phyloP scores from a whole-genome alignment of 768 basidiomycete genomes.

The Kwoniella sp. region DNA sequence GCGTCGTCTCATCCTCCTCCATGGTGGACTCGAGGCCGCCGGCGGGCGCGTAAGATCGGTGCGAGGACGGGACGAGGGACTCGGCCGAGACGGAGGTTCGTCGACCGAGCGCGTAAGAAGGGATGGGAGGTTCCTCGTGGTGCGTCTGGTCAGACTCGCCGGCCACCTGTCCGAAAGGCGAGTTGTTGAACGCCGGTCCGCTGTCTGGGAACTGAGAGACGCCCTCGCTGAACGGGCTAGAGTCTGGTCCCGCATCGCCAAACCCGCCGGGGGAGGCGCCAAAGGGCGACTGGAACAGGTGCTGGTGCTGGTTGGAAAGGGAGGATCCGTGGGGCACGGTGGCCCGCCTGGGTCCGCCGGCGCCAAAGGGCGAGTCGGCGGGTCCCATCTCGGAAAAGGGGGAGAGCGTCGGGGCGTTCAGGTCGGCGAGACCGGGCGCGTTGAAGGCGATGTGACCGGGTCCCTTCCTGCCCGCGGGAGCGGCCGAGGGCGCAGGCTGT shows the following conservation, averaged over 20 bases:
- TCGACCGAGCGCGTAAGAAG: constrained; percentile 69
- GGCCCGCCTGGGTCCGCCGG: constrained; percentile 28
- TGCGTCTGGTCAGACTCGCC: constrained; percentile 4
- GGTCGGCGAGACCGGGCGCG: constrained; percentile 5
- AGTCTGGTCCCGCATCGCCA: neutral
- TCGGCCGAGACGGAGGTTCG: constrained; percentile 95
- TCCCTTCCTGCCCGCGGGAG: constrained; percentile 5
- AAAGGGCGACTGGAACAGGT: constrained; percentile 25
- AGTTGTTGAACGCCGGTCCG: constrained; percentile 10
- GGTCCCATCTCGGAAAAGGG: constrained; percentile 45
- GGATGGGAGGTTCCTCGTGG: constrained; percentile 47
- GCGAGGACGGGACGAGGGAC: constrained; percentile 70
- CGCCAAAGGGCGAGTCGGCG: constrained; percentile 38
- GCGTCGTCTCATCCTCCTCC: constrained; percentile 52
- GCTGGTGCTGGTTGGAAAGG: constrained; percentile 6
- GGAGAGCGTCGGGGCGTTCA: constrained; percentile 21
- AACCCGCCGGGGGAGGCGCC: constrained; percentile 14
- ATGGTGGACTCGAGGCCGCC: constrained; percentile 25
- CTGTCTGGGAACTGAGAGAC: constrained; percentile 7
- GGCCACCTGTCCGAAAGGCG: constrained; percentile 18
- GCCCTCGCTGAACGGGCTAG: constrained; percentile 11
- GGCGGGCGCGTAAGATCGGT: constrained; percentile 12
- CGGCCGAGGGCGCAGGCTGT: constrained; percentile 1
- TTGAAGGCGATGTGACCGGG: constrained; percentile 5
- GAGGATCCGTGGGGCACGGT: constrained; percentile 27